Conservation (phyloP, 768 basidiomycete genomes). For the Boletus rufocinnamomeus region DNA sequence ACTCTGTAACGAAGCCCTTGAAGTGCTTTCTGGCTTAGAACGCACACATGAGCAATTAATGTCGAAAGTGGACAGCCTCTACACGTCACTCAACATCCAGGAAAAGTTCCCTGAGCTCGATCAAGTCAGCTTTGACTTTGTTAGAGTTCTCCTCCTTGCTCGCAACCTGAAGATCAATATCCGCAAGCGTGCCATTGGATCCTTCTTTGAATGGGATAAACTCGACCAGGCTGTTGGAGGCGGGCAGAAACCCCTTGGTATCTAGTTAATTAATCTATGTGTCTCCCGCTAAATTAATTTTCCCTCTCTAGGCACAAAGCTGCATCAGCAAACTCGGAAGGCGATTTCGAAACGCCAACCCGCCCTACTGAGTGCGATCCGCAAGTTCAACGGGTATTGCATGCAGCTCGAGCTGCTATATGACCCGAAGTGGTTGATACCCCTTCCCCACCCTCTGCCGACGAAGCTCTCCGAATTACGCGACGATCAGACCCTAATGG, state of each 20-base stretch:
- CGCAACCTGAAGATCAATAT: constrained; percentile 6
- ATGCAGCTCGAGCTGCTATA: not conserved
- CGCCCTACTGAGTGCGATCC: not conserved
- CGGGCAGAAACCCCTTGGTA: constrained; percentile 1
- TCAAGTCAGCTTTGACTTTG: not conserved
- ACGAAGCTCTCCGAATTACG: not conserved
- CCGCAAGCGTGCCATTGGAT: not conserved
- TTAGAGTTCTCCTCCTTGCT: not conserved
- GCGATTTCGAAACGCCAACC: not conserved
- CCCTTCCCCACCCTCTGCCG: not conserved
- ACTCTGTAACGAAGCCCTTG: not conserved
- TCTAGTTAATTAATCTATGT: not conserved
- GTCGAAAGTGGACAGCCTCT: constrained; percentile 8
- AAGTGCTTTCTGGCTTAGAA: not conserved
- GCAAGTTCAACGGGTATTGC: not conserved
- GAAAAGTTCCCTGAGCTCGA: constrained; percentile 1
- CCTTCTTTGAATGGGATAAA: constrained; percentile 8
- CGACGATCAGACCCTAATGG: not conserved
- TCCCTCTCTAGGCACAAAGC: not conserved
- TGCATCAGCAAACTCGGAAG: not conserved
- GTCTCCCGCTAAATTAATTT: not conserved
- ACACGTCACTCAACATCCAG: constrained; percentile 8
- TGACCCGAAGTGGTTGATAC: not conserved
- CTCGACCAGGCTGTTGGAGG: constrained; percentile 3
- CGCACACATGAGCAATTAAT: constrained; percentile 1